Evolutionary conservation across 352 stramenopile genomes (phyloP).

Genomic region (Halophytophthora batemanensis): DNA sequence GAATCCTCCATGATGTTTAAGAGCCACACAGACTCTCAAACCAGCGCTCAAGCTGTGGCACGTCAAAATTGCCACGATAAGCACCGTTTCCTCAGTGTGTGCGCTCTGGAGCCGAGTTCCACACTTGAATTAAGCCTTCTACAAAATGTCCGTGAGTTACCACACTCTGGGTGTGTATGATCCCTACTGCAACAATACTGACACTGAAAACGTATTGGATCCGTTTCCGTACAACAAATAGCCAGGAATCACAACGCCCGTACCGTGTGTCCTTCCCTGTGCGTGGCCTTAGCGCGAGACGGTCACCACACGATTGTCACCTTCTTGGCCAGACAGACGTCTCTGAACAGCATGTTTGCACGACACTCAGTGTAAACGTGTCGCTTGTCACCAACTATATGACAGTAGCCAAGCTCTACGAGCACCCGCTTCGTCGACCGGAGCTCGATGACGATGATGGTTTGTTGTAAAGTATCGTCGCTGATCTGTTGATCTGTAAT

Average conservation of each 20-base stretch:
- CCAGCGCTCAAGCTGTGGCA: slow-evolving; percentile 1
- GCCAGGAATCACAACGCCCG: not conserved
- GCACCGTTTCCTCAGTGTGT: slow-evolving; percentile 1
- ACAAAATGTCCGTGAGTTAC: slow-evolving; percentile 2
- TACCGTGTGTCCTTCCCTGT: slow-evolving; percentile 11
- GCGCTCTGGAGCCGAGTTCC: slow-evolving; percentile 6
- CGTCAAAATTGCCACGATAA: slow-evolving; percentile 10
- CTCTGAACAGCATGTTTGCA: slow-evolving; percentile 10
- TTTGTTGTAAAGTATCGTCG: not conserved
- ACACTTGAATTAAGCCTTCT: not conserved
- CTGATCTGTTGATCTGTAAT: slow-evolving; percentile 10
- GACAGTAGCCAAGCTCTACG: slow-evolving; percentile 2
- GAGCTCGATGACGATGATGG: not conserved
- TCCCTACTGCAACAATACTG: slow-evolving; percentile 5
- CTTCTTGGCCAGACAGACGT: slow-evolving; percentile 13
- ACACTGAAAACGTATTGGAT: slow-evolving; percentile 1
- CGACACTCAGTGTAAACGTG: slow-evolving; percentile 12
- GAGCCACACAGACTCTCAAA: slow-evolving; percentile 1
- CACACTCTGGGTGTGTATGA: not conserved
- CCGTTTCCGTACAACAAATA: not conserved
- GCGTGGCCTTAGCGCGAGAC: slow-evolving; percentile 10
- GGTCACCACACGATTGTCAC: not conserved
- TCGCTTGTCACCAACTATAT: slow-evolving; percentile 16
- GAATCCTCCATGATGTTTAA: too few relatives aligned
- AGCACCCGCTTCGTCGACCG: slow-evolving; percentile 7